Conservation (phyloP, 2,329 filamentous ascomycete species). For the Aspergillus ochraceoroseus region DNA sequence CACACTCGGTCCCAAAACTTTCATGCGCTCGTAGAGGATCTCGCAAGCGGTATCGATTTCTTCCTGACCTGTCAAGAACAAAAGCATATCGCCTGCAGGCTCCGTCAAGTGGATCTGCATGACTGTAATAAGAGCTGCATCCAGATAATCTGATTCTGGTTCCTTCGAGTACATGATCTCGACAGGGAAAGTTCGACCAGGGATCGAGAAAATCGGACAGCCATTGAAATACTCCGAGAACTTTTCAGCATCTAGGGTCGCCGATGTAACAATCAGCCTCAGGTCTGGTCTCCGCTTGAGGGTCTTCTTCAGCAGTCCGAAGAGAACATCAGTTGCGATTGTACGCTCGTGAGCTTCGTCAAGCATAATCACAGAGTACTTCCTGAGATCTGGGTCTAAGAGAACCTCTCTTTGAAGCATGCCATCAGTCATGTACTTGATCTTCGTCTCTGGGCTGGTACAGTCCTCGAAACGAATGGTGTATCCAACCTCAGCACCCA, state of each 20-base stretch:
- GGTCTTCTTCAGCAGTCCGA: constrained; percentile 90
- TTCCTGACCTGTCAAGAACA: constrained; percentile 95
- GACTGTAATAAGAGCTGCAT: constrained; percentile 87
- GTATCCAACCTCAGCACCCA: constrained; percentile 92
- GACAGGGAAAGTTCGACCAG: constrained; percentile 89
- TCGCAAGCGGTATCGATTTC: constrained; percentile 96
- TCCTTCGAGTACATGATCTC: constrained; percentile 94
- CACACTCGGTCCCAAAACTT: constrained; percentile 81
- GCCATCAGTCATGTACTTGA: constrained; percentile 99
- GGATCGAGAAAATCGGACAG: constrained; percentile 94
- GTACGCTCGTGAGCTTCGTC: constrained; percentile 98
- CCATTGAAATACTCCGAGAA: constrained; percentile 95
- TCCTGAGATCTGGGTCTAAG: constrained; percentile 78
- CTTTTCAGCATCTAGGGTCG: constrained; percentile 93
- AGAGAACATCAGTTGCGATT: constrained; percentile 91
- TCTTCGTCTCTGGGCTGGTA: constrained; percentile 78
- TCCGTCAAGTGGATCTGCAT: constrained; percentile 98
- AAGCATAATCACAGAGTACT: constrained; percentile 95
- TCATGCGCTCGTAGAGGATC: constrained; percentile 92
- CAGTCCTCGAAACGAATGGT: constrained; percentile 96
- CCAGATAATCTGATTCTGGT: constrained; percentile 91
- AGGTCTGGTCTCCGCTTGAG: constrained; percentile 78
- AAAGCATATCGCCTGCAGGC: constrained; percentile 84
- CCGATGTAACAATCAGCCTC: constrained; percentile 93
- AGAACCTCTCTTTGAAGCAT: constrained; percentile 96